Conservation (phyloP, 2,329 filamentous ascomycete species). For the Nannizzia gypsea region DNA sequence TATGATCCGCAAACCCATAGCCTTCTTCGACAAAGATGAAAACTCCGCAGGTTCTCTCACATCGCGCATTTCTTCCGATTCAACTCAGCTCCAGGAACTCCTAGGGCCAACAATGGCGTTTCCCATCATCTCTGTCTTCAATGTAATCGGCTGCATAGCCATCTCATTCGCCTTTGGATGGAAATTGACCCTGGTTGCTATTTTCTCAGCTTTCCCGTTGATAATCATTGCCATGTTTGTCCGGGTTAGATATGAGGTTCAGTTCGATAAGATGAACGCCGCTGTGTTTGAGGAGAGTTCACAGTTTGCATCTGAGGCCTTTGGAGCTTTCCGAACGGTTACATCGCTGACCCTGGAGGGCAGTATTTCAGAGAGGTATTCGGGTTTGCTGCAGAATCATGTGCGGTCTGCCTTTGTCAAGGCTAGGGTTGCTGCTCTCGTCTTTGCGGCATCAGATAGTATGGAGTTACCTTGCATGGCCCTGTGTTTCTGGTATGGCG, state of each 20-base stretch:
- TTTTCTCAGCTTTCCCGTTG: conserved; percentile 47
- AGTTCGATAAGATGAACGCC: conserved; percentile 57
- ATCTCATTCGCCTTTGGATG: conserved; percentile 63
- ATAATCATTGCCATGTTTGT: conserved; percentile 40
- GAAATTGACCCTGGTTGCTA: conserved; percentile 60
- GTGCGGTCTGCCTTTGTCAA: conserved; percentile 49
- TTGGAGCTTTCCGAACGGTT: conserved; percentile 63
- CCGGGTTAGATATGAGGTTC: conserved; percentile 51
- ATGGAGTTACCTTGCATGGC: conserved; percentile 53
- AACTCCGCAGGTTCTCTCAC: conserved; percentile 41
- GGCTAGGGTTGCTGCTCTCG: conserved; percentile 49
- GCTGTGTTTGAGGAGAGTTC: conserved; percentile 59
- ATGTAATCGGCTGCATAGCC: conserved; percentile 50
- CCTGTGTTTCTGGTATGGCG: conserved; percentile 53
- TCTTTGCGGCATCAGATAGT: conserved; percentile 61
- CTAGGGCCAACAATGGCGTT: conserved; percentile 37
- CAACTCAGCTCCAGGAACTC: conserved; percentile 41
- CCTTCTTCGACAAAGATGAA: conserved; percentile 34
- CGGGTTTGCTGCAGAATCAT: conserved; percentile 47
- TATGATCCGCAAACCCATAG: conserved; percentile 33
- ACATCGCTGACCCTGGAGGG: conserved; percentile 58
- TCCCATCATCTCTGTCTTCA: conserved; percentile 53
- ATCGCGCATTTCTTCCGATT: conserved; percentile 38
- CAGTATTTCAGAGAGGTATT: conserved; percentile 51
- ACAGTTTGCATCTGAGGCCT: conserved; percentile 62